Evolutionary conservation across 164 flowering plant species (phyloP).

Genomic region (Aristolochia contorta): DNA sequence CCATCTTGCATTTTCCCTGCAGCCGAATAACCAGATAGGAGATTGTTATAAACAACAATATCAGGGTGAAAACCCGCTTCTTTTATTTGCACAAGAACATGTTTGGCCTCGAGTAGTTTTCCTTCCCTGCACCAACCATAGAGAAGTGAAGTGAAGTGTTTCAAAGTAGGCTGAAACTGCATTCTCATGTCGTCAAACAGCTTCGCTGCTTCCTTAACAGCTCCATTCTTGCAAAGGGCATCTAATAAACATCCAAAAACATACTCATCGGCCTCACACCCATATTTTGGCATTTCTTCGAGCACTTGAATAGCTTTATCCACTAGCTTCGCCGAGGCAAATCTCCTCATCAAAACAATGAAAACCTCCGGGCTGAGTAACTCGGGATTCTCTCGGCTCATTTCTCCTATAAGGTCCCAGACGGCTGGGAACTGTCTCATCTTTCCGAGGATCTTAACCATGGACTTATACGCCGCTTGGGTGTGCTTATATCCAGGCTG

Average conservation of each 20-base stretch:
- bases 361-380: slow-evolving; percentile 58
- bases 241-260: slow-evolving; percentile 84
- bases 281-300: slow-evolving; percentile 90
- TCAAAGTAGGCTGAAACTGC: slow-evolving; percentile 49
- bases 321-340: slow-evolving; percentile 77
- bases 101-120: slow-evolving; percentile 80
- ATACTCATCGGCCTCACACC: slow-evolving; percentile 77
- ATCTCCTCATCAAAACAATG: slow-evolving; percentile 73
- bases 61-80: slow-evolving; percentile 78
- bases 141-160: slow-evolving; percentile 72
- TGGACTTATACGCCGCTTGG: slow-evolving; percentile 63
- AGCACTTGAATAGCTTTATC: slow-evolving; percentile 72
- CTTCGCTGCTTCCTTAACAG: slow-evolving; percentile 75
- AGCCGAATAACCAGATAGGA: slow-evolving; percentile 58
- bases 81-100: slow-evolving; percentile 67
- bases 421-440: slow-evolving; percentile 90
- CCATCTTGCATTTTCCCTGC: slow-evolving; percentile 76
- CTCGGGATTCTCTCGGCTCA: slow-evolving; percentile 57
- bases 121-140: slow-evolving; percentile 91
- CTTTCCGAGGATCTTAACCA: slow-evolving; percentile 62
- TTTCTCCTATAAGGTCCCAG: slow-evolving; percentile 86
- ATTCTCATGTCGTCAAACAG: slow-evolving; percentile 74
- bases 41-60: slow-evolving; percentile 68
- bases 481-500: slow-evolving; percentile 69
- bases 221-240: slow-evolving; percentile 86